Base-by-base conservation (phyloP, 805 yeast genomes). In the Teunomyces atbi region DNA sequence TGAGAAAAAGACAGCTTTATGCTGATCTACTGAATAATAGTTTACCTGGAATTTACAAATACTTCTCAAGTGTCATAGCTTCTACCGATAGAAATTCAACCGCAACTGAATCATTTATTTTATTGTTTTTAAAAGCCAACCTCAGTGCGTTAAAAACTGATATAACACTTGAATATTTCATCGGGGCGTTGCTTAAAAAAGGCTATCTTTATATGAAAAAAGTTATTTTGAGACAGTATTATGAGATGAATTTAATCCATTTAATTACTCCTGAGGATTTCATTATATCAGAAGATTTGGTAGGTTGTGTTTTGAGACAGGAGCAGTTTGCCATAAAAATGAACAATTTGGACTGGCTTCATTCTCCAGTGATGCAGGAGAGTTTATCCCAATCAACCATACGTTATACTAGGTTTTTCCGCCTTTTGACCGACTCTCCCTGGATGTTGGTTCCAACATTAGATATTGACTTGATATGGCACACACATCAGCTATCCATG, bases 401-500 rank as follows among this genome's bases (percentile, higher is more conserved):
- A 16, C 48, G 67, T 41, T 64, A 62, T 42, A 11, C 44, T 10
- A 49, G 55, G 6, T 62, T 61, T 37, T 49, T 47, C 38, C 30
- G 41, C 6, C 16, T 51, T 13, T 23, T 51, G 3, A 27, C 50
- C n/a, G 33, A 13, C 6, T 13, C 18, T 13, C 33, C 15, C 4
- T 13, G 16, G 8, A 50, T 44, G 46, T 32, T 53, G n/a, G 60
- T 60, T 1, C 66, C 67, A 1, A 60, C 65, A 3, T 47, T 62
- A 34, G 67, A 62, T 38, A 60, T 62, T 28, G 65, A 62, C 28
- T 48, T 62, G 41, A 33, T 60, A 3, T 61, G 67, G 67, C 64
- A 56, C 32, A 62, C 67, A 4, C 65, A 62, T 40, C 63, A 58
- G 33, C 49, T 62, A 19, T 35, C 51, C 7, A 46, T 49, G 45